These are phyloP conservation scores for Gossypium stocksii DNA, from an alignment of 345 rosid species.

Conservation along the genomic window DNA sequence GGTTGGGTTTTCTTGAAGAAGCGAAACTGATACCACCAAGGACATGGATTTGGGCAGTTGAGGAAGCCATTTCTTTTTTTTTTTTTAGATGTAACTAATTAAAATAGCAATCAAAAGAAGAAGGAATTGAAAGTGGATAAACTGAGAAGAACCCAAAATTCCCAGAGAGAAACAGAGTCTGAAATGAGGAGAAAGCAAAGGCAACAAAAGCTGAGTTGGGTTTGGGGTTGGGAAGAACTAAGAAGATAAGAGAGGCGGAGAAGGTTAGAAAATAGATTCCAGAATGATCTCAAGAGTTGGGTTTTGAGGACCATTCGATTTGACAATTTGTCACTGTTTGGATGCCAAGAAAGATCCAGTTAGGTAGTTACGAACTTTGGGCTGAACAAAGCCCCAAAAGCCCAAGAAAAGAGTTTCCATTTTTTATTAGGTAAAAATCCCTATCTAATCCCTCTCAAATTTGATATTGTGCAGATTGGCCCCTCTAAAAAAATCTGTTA, in stretches of 20 bases:
- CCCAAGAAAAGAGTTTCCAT: neutral
- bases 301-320: neutral
- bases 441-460: too few species aligned
- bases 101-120: neutral
- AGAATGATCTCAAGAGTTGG: conserved; percentile 24
- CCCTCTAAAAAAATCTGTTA: too few species aligned
- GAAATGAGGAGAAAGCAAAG: neutral
- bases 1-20: conserved; percentile 14
- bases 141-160: neutral
- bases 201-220: neutral
- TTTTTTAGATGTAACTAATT: too few species aligned
- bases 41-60: conserved; percentile 69
- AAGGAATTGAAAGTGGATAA: neutral
- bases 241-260: conserved; percentile 15
- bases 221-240: neutral
- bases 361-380: conserved; percentile 10
- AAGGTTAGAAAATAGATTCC: conserved; percentile 28
- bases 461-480: too few species aligned
- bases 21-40: conserved; percentile 49
- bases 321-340: neutral
- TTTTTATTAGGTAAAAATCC: too few species aligned
- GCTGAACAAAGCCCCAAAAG: neutral
- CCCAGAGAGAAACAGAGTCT: neutral
- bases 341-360: conserved; percentile 18
- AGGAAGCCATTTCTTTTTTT: conserved; percentile 50